Base-by-base conservation (phyloP, 176 grass and related monocot species). In the Oropetium thomaeum region DNA sequence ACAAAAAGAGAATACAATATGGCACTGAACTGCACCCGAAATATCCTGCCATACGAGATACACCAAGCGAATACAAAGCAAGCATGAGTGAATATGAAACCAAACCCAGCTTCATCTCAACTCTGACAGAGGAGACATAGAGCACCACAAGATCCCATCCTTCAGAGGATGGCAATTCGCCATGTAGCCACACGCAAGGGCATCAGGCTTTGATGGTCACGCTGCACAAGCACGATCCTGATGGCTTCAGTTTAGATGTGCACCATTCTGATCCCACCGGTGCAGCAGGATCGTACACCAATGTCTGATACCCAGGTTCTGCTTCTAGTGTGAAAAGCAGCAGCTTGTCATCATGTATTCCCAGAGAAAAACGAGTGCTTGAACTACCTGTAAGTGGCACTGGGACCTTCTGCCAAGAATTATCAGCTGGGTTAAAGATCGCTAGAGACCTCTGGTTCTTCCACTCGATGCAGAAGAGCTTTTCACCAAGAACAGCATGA, bases 401-500 rank as follows among this genome's bases (percentile, higher is more conserved):
- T 2, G 83, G 62, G 20, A 87, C 71, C 49, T 87, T 89, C 25
- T 75, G 81, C 91, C 95, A 97, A 17, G 86, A 89, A 55, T 87
- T 74, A 35, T 93, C 91, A 26, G 38, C 71, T 10, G 86, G 81
- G 79, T 89, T 69, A 48, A 97, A 97, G 55, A 97, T 87, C 0
- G 86, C 64, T 11, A 93, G 47, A 61, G 79, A 88, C 55, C 95
- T 86, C 68, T 97, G 95, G 53, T 93, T 87, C 73, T 89, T 91
- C 95, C 95, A 97, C 64, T 93, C 88, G 3, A 93, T 84, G 72
- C 95, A 97, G 72, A 93, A 92, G 26, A 97, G 85, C 38, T 77
- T 97, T 25, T 83, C 75, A 1, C 71, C 81, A 26, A 97, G 73
- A 39, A 87, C 84, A 3, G 88, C 88, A 68, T 97, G 86, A 17